phyloP scores from a whole-genome alignment of 1,284 basidiomycete genomes.

The Xerocomus amazonicus region DNA sequence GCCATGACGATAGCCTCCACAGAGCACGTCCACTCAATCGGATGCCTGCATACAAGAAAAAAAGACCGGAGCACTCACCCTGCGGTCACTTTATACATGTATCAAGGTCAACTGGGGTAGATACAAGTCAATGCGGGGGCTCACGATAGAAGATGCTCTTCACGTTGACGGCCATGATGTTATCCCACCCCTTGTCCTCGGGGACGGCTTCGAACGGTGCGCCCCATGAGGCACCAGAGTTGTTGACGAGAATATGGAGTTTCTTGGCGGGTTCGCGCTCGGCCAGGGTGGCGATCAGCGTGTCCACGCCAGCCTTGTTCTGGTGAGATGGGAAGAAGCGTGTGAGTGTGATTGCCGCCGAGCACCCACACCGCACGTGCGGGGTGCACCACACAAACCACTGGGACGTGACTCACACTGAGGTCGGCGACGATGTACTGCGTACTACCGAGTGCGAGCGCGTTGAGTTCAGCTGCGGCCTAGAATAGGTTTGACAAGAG shows the following conservation, averaged over 20 bases:
- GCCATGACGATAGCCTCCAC: conserved; percentile 42
- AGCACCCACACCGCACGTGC: no score
- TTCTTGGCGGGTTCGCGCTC: conserved; percentile 54
- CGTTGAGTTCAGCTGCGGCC: conserved; percentile 60
- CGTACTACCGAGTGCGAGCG: conserved; percentile 54
- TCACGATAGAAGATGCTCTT: conserved; percentile 78
- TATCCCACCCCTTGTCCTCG: conserved; percentile 82
- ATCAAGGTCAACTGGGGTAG: no score
- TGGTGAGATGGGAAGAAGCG: conserved; percentile 22
- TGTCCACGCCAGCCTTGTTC: conserved; percentile 80
- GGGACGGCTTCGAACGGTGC: conserved; percentile 71
- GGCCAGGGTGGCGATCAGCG: conserved; percentile 66
- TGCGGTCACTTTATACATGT: conserved; percentile 50
- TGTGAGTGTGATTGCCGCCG: no score
- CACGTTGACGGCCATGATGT: conserved; percentile 73
- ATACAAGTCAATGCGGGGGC: conserved; percentile 21
- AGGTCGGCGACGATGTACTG: conserved; percentile 74
- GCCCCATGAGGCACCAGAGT: conserved; percentile 80
- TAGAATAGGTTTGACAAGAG: conserved; percentile 24
- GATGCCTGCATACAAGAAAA: no score
- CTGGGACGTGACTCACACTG: conserved; percentile 39
- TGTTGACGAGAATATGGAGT: conserved; percentile 79
- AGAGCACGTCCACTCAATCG: not conserved
- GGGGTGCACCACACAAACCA: no score
- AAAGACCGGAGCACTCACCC: conserved; percentile 42